phyloP scores from a whole-genome alignment of 352 stramenopile species.

The Globisporangium spiculum region DNA sequence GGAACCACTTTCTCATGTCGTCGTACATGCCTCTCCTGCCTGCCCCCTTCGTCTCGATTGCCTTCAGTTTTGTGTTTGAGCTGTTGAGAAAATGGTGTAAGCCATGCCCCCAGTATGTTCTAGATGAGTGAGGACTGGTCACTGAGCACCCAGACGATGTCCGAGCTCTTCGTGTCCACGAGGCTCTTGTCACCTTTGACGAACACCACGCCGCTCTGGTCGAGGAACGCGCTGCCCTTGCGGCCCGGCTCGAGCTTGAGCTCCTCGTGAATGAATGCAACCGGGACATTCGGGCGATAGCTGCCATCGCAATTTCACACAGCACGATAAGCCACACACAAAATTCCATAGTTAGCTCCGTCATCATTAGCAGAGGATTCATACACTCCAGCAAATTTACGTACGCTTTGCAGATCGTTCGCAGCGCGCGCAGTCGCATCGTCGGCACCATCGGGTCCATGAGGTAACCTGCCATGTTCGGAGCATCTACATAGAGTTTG shows the following conservation, averaged over 20 bases:
- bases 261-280: conserved; percentile 71
- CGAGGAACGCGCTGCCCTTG: conserved; percentile 67
- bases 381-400: conserved; percentile 10
- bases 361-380: not conserved
- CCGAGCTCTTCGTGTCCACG: conserved; percentile 79
- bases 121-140: conserved; percentile 86
- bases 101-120: not conserved
- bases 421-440: conserved; percentile 77
- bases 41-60: not conserved
- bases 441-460: conserved; percentile 86
- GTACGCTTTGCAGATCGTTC: conserved; percentile 88
- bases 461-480: conserved; percentile 89
- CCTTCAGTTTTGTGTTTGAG: not conserved
- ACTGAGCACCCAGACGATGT: conserved; percentile 82
- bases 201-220: conserved; percentile 68
- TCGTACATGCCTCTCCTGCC: no score
- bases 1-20: not conserved
- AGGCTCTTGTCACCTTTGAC: conserved; percentile 57
- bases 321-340: conserved; percentile 1
- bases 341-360: not conserved
- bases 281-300: conserved; percentile 69
- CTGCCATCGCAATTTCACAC: conserved; percentile 22
- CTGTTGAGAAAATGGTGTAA: not conserved
- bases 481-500: conserved; percentile 80
- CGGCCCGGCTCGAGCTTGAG: conserved; percentile 66